phyloP scores from a whole-genome alignment of 306 rosid genomes.

The Coriaria nepalensis region DNA sequence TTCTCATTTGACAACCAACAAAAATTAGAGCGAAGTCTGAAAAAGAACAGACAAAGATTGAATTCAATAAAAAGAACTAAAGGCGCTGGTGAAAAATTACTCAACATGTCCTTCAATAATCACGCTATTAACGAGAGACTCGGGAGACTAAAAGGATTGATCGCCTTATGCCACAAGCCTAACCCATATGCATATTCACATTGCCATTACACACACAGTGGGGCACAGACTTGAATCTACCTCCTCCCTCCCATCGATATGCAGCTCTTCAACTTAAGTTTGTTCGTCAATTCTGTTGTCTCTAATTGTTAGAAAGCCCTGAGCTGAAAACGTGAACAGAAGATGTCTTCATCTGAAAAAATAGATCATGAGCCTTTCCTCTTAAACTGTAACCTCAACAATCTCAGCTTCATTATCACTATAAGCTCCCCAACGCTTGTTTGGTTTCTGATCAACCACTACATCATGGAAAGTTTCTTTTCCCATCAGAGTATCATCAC shows the following conservation, averaged over 20 bases:
- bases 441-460: slow-evolving; percentile 31
- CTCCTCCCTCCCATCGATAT: slow-evolving; percentile 6
- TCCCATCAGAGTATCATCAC: slow-evolving; percentile 14
- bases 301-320: slow-evolving; percentile 14
- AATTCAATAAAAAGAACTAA: no score
- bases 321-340: slow-evolving; percentile 2
- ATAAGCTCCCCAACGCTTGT: slow-evolving; percentile 91
- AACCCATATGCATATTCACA: slow-evolving; percentile 24
- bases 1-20: slow-evolving; percentile 9
- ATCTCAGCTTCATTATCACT: slow-evolving; percentile 71
- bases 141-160: background rate
- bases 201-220: slow-evolving; percentile 5
- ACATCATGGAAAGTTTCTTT: slow-evolving; percentile 20
- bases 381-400: slow-evolving; percentile 42
- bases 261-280: background rate
- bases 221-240: background rate
- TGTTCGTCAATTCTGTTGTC: slow-evolving; percentile 6
- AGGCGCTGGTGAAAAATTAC: slow-evolving; percentile 15
- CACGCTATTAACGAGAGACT: slow-evolving; percentile 15
- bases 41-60: slow-evolving; percentile 3
- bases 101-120: slow-evolving; percentile 24
- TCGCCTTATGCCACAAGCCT: slow-evolving; percentile 8
- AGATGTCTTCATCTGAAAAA: slow-evolving; percentile 4
- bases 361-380: slow-evolving; percentile 12
- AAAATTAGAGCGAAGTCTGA: slow-evolving; percentile 17